Percentiles rank a stretch among this genome's conserved stretches.
phyloP scores from a whole-genome alignment of 306 rosid species.

The Geum urbanum region DNA sequence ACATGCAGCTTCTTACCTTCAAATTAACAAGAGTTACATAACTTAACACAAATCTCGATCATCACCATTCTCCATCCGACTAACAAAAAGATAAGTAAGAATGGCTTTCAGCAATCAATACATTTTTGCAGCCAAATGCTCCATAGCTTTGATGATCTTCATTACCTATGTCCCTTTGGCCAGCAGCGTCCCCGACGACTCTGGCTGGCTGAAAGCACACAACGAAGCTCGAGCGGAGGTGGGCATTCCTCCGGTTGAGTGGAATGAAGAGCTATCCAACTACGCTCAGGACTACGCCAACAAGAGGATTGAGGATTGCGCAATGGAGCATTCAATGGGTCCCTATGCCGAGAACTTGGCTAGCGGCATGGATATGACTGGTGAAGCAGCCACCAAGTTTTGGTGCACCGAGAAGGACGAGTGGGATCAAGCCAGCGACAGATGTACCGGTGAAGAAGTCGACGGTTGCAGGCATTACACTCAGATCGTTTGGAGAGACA shows the following conservation, averaged over 20 bases:
- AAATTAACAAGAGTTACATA: too few species aligned
- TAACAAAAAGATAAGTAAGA: too few species aligned
- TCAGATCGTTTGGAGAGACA: slow-evolving; percentile 41
- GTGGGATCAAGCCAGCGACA: slow-evolving; percentile 32
- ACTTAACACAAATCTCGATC: too few species aligned
- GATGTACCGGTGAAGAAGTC: slow-evolving; percentile 25
- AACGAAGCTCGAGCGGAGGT: slow-evolving; percentile 25
- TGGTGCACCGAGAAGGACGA: slow-evolving; percentile 33
- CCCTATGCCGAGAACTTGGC: slow-evolving; percentile 55
- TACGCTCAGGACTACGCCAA: slow-evolving; percentile 48
- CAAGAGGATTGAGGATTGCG: slow-evolving; percentile 23
- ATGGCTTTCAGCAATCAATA: neutral
- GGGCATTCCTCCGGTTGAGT: neutral
- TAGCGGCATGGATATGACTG: slow-evolving; percentile 29
- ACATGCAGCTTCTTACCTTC: too few species aligned
- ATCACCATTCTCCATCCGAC: too few species aligned
- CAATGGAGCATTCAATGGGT: slow-evolving; percentile 46
- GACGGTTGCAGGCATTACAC: slow-evolving; percentile 53
- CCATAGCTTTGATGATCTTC: neutral
- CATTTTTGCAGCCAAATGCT: too few species aligned
- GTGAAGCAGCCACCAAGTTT: slow-evolving; percentile 15
- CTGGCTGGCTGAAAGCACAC: slow-evolving; percentile 16
- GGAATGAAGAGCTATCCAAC: slow-evolving; percentile 19
- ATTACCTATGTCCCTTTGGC: too few species aligned
- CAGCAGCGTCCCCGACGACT: too few species aligned